phyloP scores from a whole-genome alignment of 2,329 filamentous ascomycete genomes.

The Alternaria metachromatica region DNA sequence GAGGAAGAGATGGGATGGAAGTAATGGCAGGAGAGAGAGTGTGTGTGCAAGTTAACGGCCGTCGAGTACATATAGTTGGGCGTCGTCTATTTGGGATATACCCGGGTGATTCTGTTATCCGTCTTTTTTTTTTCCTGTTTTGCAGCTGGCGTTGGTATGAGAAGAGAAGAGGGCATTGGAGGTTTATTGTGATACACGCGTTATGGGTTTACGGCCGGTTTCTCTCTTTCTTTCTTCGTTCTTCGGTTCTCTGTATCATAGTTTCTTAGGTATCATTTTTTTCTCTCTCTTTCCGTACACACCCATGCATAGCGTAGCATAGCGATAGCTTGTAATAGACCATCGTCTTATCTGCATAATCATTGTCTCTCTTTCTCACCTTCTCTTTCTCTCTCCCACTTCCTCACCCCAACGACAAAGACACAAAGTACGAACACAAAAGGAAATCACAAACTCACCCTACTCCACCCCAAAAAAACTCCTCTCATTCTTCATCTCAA shows the following conservation, averaged over 20 bases:
- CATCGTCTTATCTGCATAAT: neutral
- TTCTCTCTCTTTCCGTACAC: neutral
- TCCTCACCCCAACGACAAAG: too few relatives aligned
- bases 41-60: slow-evolving; percentile 2
- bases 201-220: slow-evolving; percentile 9
- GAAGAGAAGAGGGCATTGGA: neutral
- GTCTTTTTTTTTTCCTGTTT: neutral
- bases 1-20: neutral
- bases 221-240: neutral
- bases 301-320: slow-evolving; percentile 2
- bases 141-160: neutral
- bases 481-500: slow-evolving; percentile 59
- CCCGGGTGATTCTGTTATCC: slow-evolving; percentile 6
- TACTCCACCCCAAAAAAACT: slow-evolving; percentile 57
- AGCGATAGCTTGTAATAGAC: slow-evolving; percentile 13
- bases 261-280: neutral
- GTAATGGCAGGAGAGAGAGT: slow-evolving; percentile 14
- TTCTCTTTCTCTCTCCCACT: too few relatives aligned
- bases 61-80: slow-evolving; percentile 12
- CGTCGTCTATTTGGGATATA: slow-evolving; percentile 15
- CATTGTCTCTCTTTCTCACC: neutral
- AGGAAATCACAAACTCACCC: slow-evolving; percentile 42
- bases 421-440: too few relatives aligned
- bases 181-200: neutral
- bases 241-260: slow-evolving; percentile 8